Conservation (phyloP, 176 grass and related monocot species). For the Oryza meridionalis region DNA sequence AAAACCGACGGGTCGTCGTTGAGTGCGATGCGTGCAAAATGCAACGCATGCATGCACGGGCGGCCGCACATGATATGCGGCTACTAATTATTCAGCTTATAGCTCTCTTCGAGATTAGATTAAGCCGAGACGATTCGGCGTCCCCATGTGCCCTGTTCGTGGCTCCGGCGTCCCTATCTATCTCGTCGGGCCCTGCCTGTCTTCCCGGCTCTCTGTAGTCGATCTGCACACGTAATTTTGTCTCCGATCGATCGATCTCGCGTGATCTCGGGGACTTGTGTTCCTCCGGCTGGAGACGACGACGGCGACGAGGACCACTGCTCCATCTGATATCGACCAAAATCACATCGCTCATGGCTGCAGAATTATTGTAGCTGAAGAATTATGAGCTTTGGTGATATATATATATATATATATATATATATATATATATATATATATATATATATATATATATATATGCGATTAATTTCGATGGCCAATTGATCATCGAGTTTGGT, state of each 20-base stretch:
- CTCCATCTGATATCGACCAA: background rate
- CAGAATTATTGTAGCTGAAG: background rate
- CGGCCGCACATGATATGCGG: background rate
- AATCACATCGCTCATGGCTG: background rate
- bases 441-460: too few species aligned
- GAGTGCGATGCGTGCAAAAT: background rate
- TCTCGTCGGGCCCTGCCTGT: background rate
- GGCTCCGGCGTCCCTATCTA: constrained; percentile 3
- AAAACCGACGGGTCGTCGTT: background rate
- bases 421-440: too few species aligned
- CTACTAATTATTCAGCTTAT: background rate
- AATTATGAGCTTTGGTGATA: background rate
- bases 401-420: too few species aligned
- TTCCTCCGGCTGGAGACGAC: background rate
- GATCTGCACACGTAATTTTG: background rate
- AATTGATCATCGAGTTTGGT: background rate
- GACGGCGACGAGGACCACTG: background rate
- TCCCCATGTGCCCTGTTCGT: constrained; percentile 11
- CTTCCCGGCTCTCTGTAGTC: too few species aligned
- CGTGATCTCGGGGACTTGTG: constrained; percentile 32
- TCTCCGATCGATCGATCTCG: background rate
- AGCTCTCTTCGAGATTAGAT: background rate
- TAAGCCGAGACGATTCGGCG: constrained; percentile 19
- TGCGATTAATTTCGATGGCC: too few species aligned
- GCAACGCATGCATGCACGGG: background rate